A percentile compares a stretch with the other conserved stretches of the same genome.
These are phyloP conservation scores for Diplodia intermedia DNA, from an alignment of 2,329 filamentous ascomycete species.

Conservation along the genomic window DNA sequence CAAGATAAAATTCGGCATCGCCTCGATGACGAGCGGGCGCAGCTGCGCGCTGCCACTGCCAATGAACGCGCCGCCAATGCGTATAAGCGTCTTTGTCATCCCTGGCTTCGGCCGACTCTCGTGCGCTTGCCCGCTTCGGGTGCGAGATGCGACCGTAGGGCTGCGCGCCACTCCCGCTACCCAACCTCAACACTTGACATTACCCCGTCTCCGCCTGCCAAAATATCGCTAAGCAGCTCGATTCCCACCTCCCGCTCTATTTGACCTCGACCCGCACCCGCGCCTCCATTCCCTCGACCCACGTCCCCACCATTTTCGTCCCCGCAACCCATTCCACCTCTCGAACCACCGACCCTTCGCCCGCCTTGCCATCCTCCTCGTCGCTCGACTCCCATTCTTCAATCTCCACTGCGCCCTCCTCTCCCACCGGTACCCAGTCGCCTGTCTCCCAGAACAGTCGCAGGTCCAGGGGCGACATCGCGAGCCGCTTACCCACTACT, in stretches of 20 bases:
- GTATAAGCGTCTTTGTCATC: slow-evolving; percentile 4
- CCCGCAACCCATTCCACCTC: slow-evolving; percentile 82
- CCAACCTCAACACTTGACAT: not conserved
- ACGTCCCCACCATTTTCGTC: slow-evolving; percentile 81
- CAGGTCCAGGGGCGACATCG: slow-evolving; percentile 67
- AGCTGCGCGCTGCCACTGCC: not conserved
- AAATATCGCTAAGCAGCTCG: slow-evolving; percentile 24
- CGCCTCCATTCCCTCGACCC: slow-evolving; percentile 76
- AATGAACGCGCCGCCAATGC: slow-evolving; percentile 2
- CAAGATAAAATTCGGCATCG: not conserved
- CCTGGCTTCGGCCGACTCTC: slow-evolving; percentile 20
- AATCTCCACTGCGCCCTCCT: slow-evolving; percentile 65
- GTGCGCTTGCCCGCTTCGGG: slow-evolving; percentile 10
- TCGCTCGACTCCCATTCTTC: slow-evolving; percentile 54
- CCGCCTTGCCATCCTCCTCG: slow-evolving; percentile 48
- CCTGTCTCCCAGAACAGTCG: slow-evolving; percentile 86
- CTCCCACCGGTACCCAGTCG: slow-evolving; percentile 81
- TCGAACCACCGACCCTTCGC: slow-evolving; percentile 63
- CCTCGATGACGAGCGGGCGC: slow-evolving; percentile 4
- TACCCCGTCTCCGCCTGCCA: slow-evolving; percentile 16
- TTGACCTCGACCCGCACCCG: slow-evolving; percentile 71
- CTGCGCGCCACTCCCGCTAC: slow-evolving; percentile 17
- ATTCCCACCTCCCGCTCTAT: slow-evolving; percentile 8
- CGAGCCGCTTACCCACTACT: slow-evolving; percentile 75
- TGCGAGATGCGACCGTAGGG: slow-evolving; percentile 9